Evolutionary conservation across 352 stramenopile genomes (phyloP).

Genomic region (Saprolegnia parasitica): DNA sequence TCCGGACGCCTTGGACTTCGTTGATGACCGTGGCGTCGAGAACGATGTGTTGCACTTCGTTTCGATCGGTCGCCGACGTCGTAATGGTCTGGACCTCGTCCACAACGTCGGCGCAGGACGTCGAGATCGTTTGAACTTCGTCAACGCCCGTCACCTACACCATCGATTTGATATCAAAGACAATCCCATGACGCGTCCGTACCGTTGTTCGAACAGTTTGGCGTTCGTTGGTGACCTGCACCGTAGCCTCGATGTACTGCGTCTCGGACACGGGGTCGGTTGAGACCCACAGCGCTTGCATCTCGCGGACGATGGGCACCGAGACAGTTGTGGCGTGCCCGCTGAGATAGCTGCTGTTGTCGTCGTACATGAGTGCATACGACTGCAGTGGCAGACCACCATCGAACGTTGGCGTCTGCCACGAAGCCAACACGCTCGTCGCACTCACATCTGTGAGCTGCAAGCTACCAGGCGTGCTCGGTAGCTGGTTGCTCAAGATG

Average conservation of each 20-base stretch:
- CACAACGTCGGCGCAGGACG: constrained; percentile 58
- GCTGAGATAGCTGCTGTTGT: constrained; percentile 67
- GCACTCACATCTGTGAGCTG: constrained; percentile 47
- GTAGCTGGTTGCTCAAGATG: constrained; percentile 54
- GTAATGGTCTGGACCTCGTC: constrained; percentile 91
- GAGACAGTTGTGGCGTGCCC: constrained; percentile 61
- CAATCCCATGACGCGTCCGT: background rate
- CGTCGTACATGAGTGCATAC: constrained; percentile 77
- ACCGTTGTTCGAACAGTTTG: constrained; percentile 89
- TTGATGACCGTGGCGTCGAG: constrained; percentile 85
- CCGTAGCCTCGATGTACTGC: constrained; percentile 89
- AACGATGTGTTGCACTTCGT: constrained; percentile 88
- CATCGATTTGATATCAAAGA: background rate
- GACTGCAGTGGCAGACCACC: constrained; percentile 80
- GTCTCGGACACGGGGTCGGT: constrained; percentile 87
- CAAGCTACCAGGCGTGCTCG: constrained; percentile 55
- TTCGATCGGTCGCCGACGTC: constrained; percentile 85
- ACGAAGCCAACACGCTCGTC: constrained; percentile 75
- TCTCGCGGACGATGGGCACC: constrained; percentile 87
- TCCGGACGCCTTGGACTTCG: constrained; percentile 88
- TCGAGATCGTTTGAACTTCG: constrained; percentile 85
- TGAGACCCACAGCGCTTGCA: constrained; percentile 81
- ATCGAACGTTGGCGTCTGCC: constrained; percentile 87
- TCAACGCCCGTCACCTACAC: constrained; percentile 60
- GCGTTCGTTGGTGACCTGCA: constrained; percentile 94